Conservation (phyloP, 176 grass and related monocot species). For the Miscanthus lutarioriparius region DNA sequence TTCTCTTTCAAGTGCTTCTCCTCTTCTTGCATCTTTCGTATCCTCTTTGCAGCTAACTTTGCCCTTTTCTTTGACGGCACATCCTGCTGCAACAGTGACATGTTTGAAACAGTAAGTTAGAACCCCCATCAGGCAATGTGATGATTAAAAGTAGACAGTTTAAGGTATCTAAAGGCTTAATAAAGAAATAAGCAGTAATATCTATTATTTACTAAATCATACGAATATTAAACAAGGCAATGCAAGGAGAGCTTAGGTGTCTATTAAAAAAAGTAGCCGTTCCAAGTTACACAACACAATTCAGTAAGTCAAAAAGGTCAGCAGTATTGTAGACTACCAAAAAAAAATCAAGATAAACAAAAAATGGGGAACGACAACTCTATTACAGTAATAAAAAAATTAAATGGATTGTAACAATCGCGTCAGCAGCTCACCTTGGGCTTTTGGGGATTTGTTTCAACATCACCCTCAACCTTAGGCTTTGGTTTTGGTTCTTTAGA, state of each 20-base stretch:
- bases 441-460: constrained; percentile 44
- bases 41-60: constrained; percentile 72
- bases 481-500: constrained; percentile 67
- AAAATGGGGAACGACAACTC: not conserved
- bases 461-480: constrained; percentile 11
- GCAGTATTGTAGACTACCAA: not conserved
- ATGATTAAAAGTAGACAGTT: not conserved
- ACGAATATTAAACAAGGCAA: not conserved
- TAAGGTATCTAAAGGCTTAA: not conserved
- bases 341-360: not conserved
- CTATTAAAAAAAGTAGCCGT: not conserved
- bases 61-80: constrained; percentile 41
- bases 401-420: not conserved
- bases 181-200: not conserved
- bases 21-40: constrained; percentile 79
- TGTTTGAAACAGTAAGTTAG: constrained; percentile 15
- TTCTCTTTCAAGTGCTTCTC: constrained; percentile 81
- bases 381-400: not conserved
- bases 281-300: not conserved
- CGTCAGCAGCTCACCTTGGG: constrained; percentile 41
- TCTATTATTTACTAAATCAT: not conserved
- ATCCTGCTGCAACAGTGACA: constrained; percentile 8
- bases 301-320: not conserved
- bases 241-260: not conserved
- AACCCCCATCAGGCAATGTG: not conserved